Conservation (phyloP, 805 yeast species). For the Alloascoidea hylecoeti region DNA sequence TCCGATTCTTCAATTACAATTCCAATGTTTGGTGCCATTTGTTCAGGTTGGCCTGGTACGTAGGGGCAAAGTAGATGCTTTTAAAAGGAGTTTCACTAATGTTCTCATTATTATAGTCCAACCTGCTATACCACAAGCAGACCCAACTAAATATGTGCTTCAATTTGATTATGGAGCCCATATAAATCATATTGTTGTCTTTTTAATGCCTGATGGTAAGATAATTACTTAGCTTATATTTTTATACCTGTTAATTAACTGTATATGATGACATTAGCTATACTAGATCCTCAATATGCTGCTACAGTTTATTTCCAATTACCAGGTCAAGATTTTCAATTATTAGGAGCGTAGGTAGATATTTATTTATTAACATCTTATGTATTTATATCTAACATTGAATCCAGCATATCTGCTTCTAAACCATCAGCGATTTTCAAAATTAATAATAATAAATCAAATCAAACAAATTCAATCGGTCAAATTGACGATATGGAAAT, state of each 20-base stretch:
- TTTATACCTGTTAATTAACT: constrained; percentile 5
- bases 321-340: constrained; percentile 32
- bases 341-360: constrained; percentile 28
- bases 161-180: constrained; percentile 47
- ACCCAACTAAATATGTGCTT: constrained; percentile 50
- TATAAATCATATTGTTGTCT: constrained; percentile 70
- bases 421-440: constrained; percentile 92
- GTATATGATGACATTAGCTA: constrained; percentile 9
- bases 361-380: constrained; percentile 37
- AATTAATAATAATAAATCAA: constrained; percentile 35
- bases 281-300: constrained; percentile 46
- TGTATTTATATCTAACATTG: not conserved
- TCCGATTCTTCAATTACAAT: too few species aligned
- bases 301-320: constrained; percentile 86
- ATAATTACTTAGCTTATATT: constrained; percentile 5
- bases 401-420: constrained; percentile 16
- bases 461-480: constrained; percentile 11
- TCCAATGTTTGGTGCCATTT: constrained; percentile 65
- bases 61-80: constrained; percentile 1
- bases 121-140: constrained; percentile 40
- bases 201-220: constrained; percentile 70
- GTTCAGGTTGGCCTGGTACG: constrained; percentile 55
- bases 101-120: constrained; percentile 12
- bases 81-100: not conserved
- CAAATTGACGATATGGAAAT: constrained; percentile 43